phyloP scores from a whole-genome alignment of 2,329 filamentous ascomycete species.

The Ophiostoma quercus region DNA sequence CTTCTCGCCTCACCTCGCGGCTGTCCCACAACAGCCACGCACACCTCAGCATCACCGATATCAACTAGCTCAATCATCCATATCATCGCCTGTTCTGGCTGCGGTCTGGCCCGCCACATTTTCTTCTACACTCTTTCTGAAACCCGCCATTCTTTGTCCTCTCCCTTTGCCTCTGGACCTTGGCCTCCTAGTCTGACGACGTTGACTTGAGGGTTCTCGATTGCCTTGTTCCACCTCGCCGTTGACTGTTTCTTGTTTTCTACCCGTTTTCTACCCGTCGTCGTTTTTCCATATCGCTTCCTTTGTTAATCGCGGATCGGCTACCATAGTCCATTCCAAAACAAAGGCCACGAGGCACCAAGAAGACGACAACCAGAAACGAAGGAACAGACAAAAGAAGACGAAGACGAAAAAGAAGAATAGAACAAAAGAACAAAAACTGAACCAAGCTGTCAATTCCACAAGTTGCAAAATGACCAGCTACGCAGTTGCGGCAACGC shows the following conservation, averaged over 20 bases:
- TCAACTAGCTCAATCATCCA: constrained; percentile 11
- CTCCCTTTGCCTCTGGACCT: not conserved
- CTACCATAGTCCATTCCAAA: not conserved
- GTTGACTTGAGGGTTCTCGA: not conserved
- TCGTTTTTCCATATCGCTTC: not conserved
- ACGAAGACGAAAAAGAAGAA: not conserved
- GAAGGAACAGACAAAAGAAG: not conserved
- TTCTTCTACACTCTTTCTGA: constrained; percentile 7
- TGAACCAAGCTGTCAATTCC: not conserved
- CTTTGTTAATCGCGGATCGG: constrained; percentile 2
- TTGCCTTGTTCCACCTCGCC: not conserved
- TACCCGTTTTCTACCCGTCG: not conserved
- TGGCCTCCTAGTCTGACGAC: not conserved
- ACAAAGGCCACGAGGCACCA: constrained; percentile 7
- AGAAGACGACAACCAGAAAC: not conserved
- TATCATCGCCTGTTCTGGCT: not conserved
- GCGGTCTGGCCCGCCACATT: constrained; percentile 12
- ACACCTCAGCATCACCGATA: constrained; percentile 6
- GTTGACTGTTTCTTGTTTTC: not conserved
- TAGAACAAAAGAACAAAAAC: not conserved
- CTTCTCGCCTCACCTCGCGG: not conserved
- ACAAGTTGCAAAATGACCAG: constrained; percentile 5
- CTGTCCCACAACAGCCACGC: constrained; percentile 1
- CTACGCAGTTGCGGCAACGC: constrained; percentile 10
- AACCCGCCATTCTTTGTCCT: constrained; percentile 3